Conservation (phyloP, 805 yeast species). For the Suhomyces sp. region DNA sequence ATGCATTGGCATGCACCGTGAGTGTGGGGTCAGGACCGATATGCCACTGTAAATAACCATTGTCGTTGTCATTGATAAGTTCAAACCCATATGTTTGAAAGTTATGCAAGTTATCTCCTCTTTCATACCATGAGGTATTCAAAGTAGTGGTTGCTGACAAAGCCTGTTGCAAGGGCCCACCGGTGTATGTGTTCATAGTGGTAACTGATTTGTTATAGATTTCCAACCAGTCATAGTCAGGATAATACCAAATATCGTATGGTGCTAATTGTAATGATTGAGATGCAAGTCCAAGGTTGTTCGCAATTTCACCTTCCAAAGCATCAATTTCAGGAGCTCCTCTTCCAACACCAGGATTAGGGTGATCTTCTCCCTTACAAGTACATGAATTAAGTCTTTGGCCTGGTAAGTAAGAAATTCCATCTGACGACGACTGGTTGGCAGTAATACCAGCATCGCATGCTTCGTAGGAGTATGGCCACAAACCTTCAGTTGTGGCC, state of each 20-base stretch:
- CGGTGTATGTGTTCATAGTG: constrained; percentile 81
- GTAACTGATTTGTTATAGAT: constrained; percentile 69
- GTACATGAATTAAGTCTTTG: constrained; percentile 77
- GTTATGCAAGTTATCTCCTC: constrained; percentile 48
- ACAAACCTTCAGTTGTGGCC: constrained; percentile 86
- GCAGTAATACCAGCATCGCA: constrained; percentile 96
- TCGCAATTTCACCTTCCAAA: constrained; percentile 77
- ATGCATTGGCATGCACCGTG: constrained; percentile 68
- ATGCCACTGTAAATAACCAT: constrained; percentile 83
- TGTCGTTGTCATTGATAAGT: constrained; percentile 61
- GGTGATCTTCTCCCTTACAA: constrained; percentile 82
- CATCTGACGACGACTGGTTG: constrained; percentile 88
- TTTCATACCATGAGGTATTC: constrained; percentile 80
- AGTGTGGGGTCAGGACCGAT: constrained; percentile 79
- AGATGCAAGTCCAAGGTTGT: constrained; percentile 60
- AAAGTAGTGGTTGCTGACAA: constrained; percentile 78
- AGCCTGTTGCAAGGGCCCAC: constrained; percentile 95
- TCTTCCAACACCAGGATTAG: constrained; percentile 83
- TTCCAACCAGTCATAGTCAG: constrained; percentile 80
- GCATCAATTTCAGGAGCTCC: constrained; percentile 97
- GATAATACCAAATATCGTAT: constrained; percentile 89
- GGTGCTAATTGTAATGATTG: constrained; percentile 95
- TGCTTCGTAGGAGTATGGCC: constrained; percentile 88
- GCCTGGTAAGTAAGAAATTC: constrained; percentile 83
- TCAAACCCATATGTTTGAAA: constrained; percentile 81